These are phyloP conservation scores for Wickerhamiella shivajii DNA, from an alignment of 805 yeast species.

Conservation along the genomic window DNA sequence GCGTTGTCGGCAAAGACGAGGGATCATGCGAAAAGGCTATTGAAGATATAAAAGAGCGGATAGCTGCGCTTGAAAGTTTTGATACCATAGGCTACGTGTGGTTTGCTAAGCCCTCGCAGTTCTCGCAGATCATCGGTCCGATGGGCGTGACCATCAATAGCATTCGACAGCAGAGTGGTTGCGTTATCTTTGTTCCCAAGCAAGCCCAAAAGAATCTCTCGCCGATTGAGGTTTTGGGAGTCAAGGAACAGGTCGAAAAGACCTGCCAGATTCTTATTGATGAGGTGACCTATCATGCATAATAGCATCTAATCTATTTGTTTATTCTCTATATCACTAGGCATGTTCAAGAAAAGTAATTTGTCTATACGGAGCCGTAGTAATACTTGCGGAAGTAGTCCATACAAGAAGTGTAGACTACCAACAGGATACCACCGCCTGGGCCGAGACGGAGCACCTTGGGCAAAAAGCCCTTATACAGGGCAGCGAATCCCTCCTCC, in stretches of 20 bases:
- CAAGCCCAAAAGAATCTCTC: slow-evolving; percentile 6
- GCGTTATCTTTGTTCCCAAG: slow-evolving; percentile 13
- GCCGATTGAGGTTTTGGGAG: slow-evolving; percentile 12
- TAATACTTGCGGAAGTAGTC: slow-evolving; percentile 49
- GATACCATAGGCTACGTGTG: slow-evolving; percentile 48
- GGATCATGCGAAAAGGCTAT: slow-evolving; percentile 40
- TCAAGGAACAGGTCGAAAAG: slow-evolving; percentile 6
- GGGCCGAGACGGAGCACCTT: slow-evolving; percentile 96
- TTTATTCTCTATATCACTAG: neutral
- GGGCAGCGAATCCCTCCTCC: slow-evolving; percentile 87
- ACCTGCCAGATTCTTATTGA: slow-evolving; percentile 1
- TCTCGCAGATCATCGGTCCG: slow-evolving; percentile 60
- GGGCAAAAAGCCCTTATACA: slow-evolving; percentile 93
- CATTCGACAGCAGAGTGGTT: slow-evolving; percentile 39
- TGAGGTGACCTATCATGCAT: neutral
- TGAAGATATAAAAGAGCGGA: slow-evolving; percentile 33
- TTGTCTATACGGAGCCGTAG: slow-evolving; percentile 2
- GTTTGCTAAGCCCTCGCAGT: slow-evolving; percentile 35
- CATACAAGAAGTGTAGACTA: slow-evolving; percentile 91
- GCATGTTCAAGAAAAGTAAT: neutral
- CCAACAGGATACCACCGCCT: slow-evolving; percentile 96
- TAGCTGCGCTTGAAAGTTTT: slow-evolving; percentile 34
- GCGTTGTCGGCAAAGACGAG: slow-evolving; percentile 39
- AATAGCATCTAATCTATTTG: neutral
- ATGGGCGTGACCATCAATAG: slow-evolving; percentile 53